Conservation (phyloP, 2,329 filamentous ascomycete genomes). For the Cercospora sp. region DNA sequence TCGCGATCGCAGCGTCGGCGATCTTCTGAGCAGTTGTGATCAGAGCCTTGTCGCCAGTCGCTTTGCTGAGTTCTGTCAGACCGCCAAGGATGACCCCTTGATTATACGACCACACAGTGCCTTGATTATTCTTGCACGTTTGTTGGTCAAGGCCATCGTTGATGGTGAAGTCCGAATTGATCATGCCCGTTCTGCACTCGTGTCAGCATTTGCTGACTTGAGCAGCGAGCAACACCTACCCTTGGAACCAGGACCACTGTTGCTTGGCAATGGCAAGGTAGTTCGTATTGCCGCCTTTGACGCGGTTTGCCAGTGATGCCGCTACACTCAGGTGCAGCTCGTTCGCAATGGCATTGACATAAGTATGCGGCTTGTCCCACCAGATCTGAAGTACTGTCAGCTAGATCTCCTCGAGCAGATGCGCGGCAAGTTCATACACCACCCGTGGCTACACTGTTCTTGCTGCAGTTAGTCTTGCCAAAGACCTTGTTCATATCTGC, state of each 20-base stretch:
- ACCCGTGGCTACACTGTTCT: slow-evolving; percentile 22
- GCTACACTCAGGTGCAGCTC: slow-evolving; percentile 58
- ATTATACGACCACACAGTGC: slow-evolving; percentile 52
- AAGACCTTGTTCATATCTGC: slow-evolving; percentile 48
- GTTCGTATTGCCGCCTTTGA: slow-evolving; percentile 38
- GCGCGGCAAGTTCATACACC: slow-evolving; percentile 30
- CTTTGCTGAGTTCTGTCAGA: slow-evolving; percentile 55
- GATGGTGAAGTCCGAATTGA: slow-evolving; percentile 53
- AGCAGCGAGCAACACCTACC: slow-evolving; percentile 7
- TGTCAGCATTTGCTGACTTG: not conserved
- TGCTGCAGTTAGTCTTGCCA: slow-evolving; percentile 44
- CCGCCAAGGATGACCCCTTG: slow-evolving; percentile 63
- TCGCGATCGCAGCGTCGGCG: slow-evolving; percentile 44
- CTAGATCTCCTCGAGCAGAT: slow-evolving; percentile 32
- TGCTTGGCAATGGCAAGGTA: slow-evolving; percentile 52
- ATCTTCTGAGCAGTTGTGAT: slow-evolving; percentile 42
- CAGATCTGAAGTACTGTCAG: slow-evolving; percentile 39
- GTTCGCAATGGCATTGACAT: slow-evolving; percentile 58
- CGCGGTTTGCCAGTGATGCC: slow-evolving; percentile 57
- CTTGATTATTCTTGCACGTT: slow-evolving; percentile 56
- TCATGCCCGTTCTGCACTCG: slow-evolving; percentile 45
- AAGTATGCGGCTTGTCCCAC: slow-evolving; percentile 50
- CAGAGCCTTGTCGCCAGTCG: slow-evolving; percentile 37
- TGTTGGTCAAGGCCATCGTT: slow-evolving; percentile 54
- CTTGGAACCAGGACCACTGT: slow-evolving; percentile 55